Percentiles rank a stretch among this genome's conserved stretches.
Evolutionary conservation across 352 stramenopile species (phyloP).

Genomic region (Phytophthora hibernalis): DNA sequence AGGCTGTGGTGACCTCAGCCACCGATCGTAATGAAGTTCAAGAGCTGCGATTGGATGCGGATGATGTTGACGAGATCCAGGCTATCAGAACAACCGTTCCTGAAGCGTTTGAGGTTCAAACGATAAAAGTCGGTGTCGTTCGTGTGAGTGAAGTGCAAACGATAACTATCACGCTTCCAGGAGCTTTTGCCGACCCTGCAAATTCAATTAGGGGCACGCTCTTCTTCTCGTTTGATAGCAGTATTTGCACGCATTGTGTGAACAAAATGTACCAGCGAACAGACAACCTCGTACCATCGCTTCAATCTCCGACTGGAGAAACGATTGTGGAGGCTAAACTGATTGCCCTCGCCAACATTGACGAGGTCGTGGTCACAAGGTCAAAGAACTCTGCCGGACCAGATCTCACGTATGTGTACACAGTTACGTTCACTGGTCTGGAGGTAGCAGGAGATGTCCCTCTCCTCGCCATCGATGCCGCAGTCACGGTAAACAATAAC

Average conservation of each 20-base stretch:
- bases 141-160: conserved; percentile 87
- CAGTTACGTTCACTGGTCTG: conserved; percentile 88
- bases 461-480: conserved; percentile 55
- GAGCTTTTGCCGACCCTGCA: conserved; percentile 52
- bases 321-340: conserved; percentile 39
- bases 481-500: conserved; percentile 39
- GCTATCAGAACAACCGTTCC: conserved; percentile 80
- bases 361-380: conserved; percentile 47
- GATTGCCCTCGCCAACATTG: conserved; percentile 64
- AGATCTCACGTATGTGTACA: conserved; percentile 80
- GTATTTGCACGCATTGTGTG: conserved; percentile 76
- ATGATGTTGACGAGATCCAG: conserved; percentile 94
- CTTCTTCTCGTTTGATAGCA: conserved; percentile 71
- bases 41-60: conserved; percentile 75
- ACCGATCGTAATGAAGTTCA: conserved; percentile 94
- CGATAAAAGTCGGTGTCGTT: conserved; percentile 75
- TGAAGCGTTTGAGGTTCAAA: conserved; percentile 90
- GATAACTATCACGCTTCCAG: conserved; percentile 77
- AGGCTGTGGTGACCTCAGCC: conserved; percentile 92
- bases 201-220: conserved; percentile 57
- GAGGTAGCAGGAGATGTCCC: conserved; percentile 90
- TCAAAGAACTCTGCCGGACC: conserved; percentile 20
- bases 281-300: conserved; percentile 7
- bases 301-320: conserved; percentile 13
- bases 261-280: conserved; percentile 62